A percentile compares a stretch with the other conserved stretches of the same genome.
Conservation (phyloP, 495 filamentous ascomycete species). For the Lasiosphaeria hispida region DNA sequence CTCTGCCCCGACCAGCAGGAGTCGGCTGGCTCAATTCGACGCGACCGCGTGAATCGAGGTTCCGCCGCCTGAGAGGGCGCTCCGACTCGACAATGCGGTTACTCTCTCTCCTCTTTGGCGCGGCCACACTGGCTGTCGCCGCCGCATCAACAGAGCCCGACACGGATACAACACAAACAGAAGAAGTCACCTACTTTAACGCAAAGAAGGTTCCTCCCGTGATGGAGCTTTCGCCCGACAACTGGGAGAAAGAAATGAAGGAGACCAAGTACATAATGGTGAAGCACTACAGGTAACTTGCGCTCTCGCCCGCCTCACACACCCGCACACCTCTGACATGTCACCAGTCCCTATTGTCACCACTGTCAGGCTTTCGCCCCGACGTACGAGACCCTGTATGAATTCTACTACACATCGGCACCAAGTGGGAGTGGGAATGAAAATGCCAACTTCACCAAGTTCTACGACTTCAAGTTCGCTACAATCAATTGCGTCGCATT, state of each 20-base stretch:
- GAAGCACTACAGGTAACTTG: constrained; percentile 48
- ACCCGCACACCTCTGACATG: constrained; percentile 14
- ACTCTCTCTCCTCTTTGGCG: constrained; percentile 40
- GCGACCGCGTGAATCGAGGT: constrained; percentile 7
- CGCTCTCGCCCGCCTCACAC: constrained; percentile 4
- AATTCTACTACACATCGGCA: constrained; percentile 94
- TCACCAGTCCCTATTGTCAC: constrained; percentile 57
- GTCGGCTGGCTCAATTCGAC: constrained; percentile 5
- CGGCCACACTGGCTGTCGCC: constrained; percentile 36
- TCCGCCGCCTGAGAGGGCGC: constrained; percentile 5
- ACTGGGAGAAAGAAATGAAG: constrained; percentile 39
- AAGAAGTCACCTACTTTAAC: constrained; percentile 69
- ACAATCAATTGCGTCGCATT: constrained; percentile 79
- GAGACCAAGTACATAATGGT: constrained; percentile 45
- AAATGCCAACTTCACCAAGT: constrained; percentile 53
- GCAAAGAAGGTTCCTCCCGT: constrained; percentile 73
- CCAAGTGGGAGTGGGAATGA: constrained; percentile 41
- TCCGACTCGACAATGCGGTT: constrained; percentile 23
- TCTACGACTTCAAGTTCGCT: constrained; percentile 89
- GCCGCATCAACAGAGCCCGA: constrained; percentile 32
- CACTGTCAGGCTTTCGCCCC: constrained; percentile 83
- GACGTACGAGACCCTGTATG: constrained; percentile 87
- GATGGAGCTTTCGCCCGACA: constrained; percentile 49
- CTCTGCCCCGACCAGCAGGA: background rate
- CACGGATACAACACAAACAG: constrained; percentile 28